Evolutionary conservation across 305 asterid genomes (phyloP).

Genomic region (Solanum hybrid): DNA sequence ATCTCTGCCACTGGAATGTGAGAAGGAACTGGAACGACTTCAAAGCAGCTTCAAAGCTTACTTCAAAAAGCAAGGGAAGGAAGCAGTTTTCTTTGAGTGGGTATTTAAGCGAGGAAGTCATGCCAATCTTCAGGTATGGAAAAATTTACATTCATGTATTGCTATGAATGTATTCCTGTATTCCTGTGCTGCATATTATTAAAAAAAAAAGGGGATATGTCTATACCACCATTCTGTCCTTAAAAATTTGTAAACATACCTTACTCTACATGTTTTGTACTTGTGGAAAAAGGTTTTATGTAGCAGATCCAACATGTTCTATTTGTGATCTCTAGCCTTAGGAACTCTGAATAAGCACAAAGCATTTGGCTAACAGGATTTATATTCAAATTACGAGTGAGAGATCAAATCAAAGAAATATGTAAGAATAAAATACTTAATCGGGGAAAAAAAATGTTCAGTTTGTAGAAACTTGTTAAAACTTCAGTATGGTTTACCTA

Average conservation of each 20-base stretch:
- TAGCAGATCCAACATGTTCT: neutral
- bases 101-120: constrained; percentile 73
- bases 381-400: neutral
- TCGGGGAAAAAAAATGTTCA: neutral
- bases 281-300: neutral
- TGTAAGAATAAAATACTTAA: neutral
- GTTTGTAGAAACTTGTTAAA: neutral
- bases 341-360: neutral
- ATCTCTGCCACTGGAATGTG: constrained; percentile 62
- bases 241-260: neutral
- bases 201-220: neutral
- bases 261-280: neutral
- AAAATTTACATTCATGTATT: neutral
- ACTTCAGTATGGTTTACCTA: neutral
- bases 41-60: constrained; percentile 66
- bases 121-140: constrained; percentile 87
- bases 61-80: constrained; percentile 65
- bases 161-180: neutral
- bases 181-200: neutral
- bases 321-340: neutral
- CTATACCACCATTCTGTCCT: neutral
- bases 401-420: neutral
- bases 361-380: neutral
- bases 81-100: constrained; percentile 89
- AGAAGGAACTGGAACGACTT: constrained; percentile 42